Evolutionary conservation across 768 basidiomycete species (phyloP).

Genomic region (Lentinula sp.): DNA sequence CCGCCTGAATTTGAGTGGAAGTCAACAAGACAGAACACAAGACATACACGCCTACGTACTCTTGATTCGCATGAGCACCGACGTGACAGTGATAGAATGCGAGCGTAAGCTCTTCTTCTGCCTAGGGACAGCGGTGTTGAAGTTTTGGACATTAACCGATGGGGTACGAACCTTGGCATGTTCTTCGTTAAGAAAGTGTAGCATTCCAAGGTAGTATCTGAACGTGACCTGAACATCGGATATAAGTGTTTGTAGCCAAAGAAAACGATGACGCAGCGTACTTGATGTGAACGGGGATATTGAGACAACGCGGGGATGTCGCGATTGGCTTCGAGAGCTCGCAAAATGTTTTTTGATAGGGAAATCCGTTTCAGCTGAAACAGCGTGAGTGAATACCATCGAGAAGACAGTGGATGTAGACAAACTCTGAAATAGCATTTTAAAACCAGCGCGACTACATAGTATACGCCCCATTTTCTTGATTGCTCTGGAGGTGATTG

Average conservation of each 20-base stretch:
- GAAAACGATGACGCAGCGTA: conserved; percentile 22
- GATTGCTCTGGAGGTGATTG: conserved; percentile 67
- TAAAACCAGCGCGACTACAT: conserved; percentile 83
- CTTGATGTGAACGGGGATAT: conserved; percentile 86
- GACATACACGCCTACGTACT: conserved; percentile 42
- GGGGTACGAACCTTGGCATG: conserved; percentile 61
- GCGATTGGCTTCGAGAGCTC: conserved; percentile 79
- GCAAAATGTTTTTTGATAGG: conserved; percentile 84
- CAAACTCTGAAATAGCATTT: conserved; percentile 92
- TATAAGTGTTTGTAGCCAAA: conserved; percentile 11
- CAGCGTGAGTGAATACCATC: background rate
- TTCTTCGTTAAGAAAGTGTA: conserved; percentile 90
- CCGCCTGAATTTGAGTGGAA: conserved; percentile 45
- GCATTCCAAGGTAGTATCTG: conserved; percentile 91
- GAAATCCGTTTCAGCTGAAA: conserved; percentile 84
- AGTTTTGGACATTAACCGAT: background rate
- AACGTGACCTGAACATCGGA: conserved; percentile 70
- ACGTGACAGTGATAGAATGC: conserved; percentile 83
- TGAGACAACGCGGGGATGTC: conserved; percentile 74
- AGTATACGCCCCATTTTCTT: conserved; percentile 89
- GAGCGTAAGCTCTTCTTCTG: conserved; percentile 80
- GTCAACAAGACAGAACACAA: background rate
- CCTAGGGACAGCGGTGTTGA: conserved; percentile 29
- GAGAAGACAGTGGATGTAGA: conserved; percentile 10
- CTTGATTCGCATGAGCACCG: conserved; percentile 67